These are phyloP conservation scores for Abelmoschus esculentus DNA, from an alignment of 345 rosid species.

Conservation along the genomic window DNA sequence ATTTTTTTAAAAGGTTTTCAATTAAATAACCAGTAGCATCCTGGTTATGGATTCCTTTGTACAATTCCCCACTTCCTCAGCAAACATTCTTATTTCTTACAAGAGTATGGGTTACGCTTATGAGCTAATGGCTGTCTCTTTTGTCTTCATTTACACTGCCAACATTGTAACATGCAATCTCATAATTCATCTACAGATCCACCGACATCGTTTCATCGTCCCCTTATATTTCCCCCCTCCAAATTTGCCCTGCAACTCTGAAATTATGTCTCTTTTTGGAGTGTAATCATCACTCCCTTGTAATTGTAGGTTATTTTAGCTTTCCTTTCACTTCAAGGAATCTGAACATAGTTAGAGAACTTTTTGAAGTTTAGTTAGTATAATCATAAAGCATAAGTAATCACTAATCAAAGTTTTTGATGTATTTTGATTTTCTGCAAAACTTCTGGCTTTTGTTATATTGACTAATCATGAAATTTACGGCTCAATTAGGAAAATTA, in stretches of 20 bases:
- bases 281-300: not conserved
- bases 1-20: not conserved
- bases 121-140: too few relatives aligned
- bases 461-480: not conserved
- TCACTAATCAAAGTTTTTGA: not conserved
- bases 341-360: not conserved
- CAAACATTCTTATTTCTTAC: too few relatives aligned
- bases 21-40: too few relatives aligned
- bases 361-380: too few relatives aligned
- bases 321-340: conserved; percentile 4
- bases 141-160: too few relatives aligned
- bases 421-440: not conserved
- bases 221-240: too few relatives aligned
- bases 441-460: not conserved
- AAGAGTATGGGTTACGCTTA: too few relatives aligned
- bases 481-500: not conserved
- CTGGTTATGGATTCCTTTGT: too few relatives aligned
- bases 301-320: not conserved
- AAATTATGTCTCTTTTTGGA: not conserved
- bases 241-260: too few relatives aligned
- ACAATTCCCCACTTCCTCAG: too few relatives aligned
- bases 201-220: conserved; percentile 18
- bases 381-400: too few relatives aligned
- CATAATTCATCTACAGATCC: not conserved
- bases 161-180: too few relatives aligned